These are phyloP conservation scores for Fusarium nanum DNA, from an alignment of 2,329 filamentous ascomycete genomes.

Conservation along the genomic window DNA sequence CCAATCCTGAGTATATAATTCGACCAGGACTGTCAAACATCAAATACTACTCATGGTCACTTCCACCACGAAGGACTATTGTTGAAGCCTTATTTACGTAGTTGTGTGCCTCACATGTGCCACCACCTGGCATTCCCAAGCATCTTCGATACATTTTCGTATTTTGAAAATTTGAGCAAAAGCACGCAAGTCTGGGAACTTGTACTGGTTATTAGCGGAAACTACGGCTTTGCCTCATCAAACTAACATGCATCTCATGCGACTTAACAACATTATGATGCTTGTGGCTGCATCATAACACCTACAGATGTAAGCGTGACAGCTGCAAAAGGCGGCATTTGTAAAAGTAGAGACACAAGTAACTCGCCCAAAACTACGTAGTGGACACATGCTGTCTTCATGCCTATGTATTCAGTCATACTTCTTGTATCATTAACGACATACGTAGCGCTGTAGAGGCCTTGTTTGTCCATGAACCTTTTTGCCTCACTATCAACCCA, in stretches of 20 bases:
- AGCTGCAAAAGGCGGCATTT: neutral
- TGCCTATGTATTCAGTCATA: neutral
- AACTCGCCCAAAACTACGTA: neutral
- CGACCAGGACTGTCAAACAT: neutral
- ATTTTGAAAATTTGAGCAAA: slow-evolving; percentile 14
- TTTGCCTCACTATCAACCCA: neutral
- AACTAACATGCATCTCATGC: neutral
- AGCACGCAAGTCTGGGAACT: neutral
- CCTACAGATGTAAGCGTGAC: neutral
- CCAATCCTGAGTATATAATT: neutral
- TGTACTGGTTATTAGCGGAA: neutral
- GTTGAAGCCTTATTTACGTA: neutral
- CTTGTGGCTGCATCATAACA: neutral
- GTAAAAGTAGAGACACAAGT: neutral
- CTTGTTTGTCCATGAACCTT: neutral
- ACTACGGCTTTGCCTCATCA: too few species aligned
- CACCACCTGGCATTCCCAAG: neutral
- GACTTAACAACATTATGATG: neutral
- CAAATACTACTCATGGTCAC: neutral
- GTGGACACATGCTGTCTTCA: neutral
- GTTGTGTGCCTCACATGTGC: too few species aligned
- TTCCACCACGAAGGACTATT: neutral
- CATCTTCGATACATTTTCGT: neutral
- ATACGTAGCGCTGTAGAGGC: neutral
- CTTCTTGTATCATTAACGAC: neutral